Evolutionary conservation across 768 basidiomycete genomes (phyloP).

Genomic region (Pisolithus orientalis): DNA sequence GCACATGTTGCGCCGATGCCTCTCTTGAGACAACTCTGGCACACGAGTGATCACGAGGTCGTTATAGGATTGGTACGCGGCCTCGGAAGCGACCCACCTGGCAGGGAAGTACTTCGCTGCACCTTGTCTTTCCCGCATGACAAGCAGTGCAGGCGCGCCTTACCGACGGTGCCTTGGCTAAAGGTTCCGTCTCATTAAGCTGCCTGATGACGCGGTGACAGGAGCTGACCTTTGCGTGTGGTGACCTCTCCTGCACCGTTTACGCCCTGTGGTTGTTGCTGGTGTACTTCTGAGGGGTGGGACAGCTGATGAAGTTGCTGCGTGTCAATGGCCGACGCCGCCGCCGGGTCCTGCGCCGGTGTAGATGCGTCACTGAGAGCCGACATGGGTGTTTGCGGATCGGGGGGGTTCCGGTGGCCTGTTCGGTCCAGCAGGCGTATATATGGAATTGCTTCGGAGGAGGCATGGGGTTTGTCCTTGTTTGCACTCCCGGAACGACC

Average conservation of each 20-base stretch:
- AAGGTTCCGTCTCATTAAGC: conserved; percentile 7
- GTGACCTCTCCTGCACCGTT: conserved; percentile 25
- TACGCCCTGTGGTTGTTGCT: conserved; percentile 25
- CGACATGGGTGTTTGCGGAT: conserved; percentile 59
- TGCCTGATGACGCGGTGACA: conserved; percentile 5
- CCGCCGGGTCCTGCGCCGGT: conserved; percentile 60
- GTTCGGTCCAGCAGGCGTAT: conserved; percentile 20
- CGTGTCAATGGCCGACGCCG: conserved; percentile 54
- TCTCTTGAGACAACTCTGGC: conserved; percentile 75
- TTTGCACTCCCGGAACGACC: conserved; percentile 19
- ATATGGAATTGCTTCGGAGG: conserved; percentile 25
- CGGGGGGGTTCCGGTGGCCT: conserved; percentile 23
- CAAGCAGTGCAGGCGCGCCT: conserved; percentile 76
- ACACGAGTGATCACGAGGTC: background rate
- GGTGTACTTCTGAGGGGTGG: conserved; percentile 30
- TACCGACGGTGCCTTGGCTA: conserved; percentile 78
- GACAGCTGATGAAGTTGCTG: conserved; percentile 41
- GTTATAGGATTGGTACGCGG: background rate
- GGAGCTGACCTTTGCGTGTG: conserved; percentile 55
- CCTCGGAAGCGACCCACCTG: conserved; percentile 42
- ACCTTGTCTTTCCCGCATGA: conserved; percentile 78
- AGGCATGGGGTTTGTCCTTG: conserved; percentile 23
- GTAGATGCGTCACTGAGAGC: conserved; percentile 65
- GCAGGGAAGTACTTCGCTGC: conserved; percentile 77
- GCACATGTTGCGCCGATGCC: conserved; percentile 65